Evolutionary conservation across 176 grass and related monocot genomes (phyloP).

Genomic region (Elymus sibiricus): DNA sequence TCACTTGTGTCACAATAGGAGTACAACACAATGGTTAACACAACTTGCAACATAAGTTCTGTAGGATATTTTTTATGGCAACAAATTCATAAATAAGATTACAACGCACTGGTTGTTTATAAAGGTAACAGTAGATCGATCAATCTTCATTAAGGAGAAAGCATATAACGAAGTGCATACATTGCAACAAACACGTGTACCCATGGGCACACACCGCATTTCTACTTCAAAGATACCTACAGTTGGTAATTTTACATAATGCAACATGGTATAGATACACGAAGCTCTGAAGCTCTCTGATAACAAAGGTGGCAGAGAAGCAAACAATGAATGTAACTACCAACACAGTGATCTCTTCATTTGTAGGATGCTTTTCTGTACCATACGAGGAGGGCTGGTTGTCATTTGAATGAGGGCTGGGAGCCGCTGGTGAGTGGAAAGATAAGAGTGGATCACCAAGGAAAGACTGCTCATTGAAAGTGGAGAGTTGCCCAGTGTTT

Average conservation of each 20-base stretch:
- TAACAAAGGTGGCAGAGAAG: not conserved
- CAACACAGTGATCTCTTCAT: not conserved
- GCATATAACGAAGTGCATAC: no score
- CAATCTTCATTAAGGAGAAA: no score
- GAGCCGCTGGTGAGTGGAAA: not conserved
- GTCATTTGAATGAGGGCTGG: not conserved
- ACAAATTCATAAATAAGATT: not conserved
- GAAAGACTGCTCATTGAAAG: slow-evolving; percentile 42
- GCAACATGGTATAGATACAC: not conserved
- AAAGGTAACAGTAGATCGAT: no score
- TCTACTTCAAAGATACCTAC: not conserved
- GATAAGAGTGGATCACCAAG: slow-evolving; percentile 41
- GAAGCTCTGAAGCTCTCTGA: not conserved
- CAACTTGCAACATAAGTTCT: not conserved
- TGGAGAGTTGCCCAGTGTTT: slow-evolving; percentile 26
- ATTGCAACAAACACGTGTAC: no score
- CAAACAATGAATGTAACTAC: not conserved
- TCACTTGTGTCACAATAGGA: no score
- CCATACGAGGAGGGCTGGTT: not conserved
- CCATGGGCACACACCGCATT: not conserved
- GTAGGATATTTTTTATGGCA: no score
- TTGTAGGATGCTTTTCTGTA: not conserved
- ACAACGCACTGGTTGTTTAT: not conserved
- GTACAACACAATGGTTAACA: no score
- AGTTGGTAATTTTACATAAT: not conserved